Conservation (phyloP, 2,329 filamentous ascomycete species). For the Phaeosphaeria sp. region DNA sequence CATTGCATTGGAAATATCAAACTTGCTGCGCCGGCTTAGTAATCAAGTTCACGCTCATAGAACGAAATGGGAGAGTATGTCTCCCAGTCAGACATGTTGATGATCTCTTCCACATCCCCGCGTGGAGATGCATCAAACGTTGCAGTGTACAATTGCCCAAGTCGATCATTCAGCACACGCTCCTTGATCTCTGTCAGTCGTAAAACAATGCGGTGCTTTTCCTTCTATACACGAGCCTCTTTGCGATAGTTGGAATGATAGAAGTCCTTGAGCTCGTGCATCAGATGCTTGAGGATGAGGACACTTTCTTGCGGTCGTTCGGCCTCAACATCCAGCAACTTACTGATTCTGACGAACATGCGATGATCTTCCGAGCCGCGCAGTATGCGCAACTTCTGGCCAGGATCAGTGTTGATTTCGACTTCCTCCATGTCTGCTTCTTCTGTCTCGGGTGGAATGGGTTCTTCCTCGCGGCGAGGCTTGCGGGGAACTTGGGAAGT, state of each 20-base stretch:
- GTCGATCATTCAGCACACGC: background rate
- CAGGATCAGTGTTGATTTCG: no score
- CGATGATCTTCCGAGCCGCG: background rate
- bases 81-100: background rate
- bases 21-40: background rate
- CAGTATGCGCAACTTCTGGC: no score
- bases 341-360: background rate
- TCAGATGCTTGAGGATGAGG: background rate
- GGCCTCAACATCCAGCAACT: background rate
- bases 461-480: no score
- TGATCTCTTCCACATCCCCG: background rate
- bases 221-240: background rate
- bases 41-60: background rate
- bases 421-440: no score
- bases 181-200: background rate
- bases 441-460: no score
- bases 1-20: background rate
- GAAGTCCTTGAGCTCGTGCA: background rate
- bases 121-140: background rate
- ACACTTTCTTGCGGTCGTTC: background rate
- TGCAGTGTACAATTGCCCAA: background rate
- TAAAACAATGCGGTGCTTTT: background rate
- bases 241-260: background rate
- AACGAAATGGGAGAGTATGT: background rate
- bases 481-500: no score